Evolutionary conservation across 1,284 basidiomycete species (phyloP), one percentile per base, ranked within the genome.

Genomic region (Takashimella koratensis): DNA sequence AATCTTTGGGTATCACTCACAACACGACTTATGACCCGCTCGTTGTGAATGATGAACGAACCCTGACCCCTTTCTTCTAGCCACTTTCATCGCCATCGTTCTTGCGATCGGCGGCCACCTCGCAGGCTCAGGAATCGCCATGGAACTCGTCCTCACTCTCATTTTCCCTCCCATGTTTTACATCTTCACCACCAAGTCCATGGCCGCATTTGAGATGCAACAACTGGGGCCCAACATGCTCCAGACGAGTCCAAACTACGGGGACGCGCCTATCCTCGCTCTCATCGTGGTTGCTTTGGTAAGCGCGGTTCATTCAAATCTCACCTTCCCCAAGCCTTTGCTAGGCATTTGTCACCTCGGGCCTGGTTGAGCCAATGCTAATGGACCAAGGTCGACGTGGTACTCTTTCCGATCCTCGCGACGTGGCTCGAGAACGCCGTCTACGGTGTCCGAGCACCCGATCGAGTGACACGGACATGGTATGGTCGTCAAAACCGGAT

Each of bases 161-260:
- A 71, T 90, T 39, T 87, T 89, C 66, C 88, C 87, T 0, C 84
- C 87, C 0, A 81, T 82, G 11, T 88, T 83, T 69, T 88, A 86
- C 62, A 79, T 87, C 16, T 89, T 87, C 60, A 82, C 83, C n/a
- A 81, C 84, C 22, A 79, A 84, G 44, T 81, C 81, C 2, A 80
- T 88, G 3, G 81, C 81, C 51, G 84, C 85, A 5, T 90, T 80
- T 61, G 87, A 90, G 70, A 79, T 80, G 45, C 73, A 83, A 49
- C 76, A 79, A 42, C 67, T 81, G 42, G 68, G 80, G 3, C 82
- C 85, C 0, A 78, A 83, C 57, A 63, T 82, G 2, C 53, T 84
- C 10, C 76, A 80, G 42, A 75, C 77, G 0, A 85, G 86, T 68
- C 86, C 86, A 2, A 82, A 84, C 16, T 36, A 36, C 57, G 79